Base-by-base conservation (phyloP, 2,329 filamentous ascomycete species). In the Cercospora sp. region DNA sequence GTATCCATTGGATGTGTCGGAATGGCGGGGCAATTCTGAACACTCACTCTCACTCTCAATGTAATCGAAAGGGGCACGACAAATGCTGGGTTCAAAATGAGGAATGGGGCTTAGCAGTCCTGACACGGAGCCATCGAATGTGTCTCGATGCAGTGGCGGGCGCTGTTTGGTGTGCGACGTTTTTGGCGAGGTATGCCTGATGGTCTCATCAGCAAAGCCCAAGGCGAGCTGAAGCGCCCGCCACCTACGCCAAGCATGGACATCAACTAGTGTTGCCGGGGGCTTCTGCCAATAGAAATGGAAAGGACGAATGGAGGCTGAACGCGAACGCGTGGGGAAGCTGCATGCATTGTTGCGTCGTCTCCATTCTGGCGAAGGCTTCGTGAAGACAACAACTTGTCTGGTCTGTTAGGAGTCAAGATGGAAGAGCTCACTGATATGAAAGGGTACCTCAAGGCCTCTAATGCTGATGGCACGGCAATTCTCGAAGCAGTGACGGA, bases 341-440 rank as follows among this genome's bases (percentile, higher is more conserved):
- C 55, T 58, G 13, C 28, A 58, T 58, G n/a, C 23, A 42, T 42
- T 42, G 48, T 53, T 20, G 48, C 18, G 23, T 33, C 18, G n/a
- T 58, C 28, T 33, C 30, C 55, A 10, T 31, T 53, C 48, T 58
- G 28, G 28, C 55, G n/a, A 20, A 33, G 7, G 55, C 28, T 58
- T 30, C 30, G 30, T 31, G 18, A 16, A 9, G 28, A 58, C 36
- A 62, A 48, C 59, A 33, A 61, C 12, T 31, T 5, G 45, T 51
- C 36, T 53, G 55, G 7, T 13, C 31, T 33, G 4, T 33, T 13
- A 42, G 53, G 30, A 48, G 30, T 45, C 55, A 13, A 30, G 12
- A 77, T 77, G 76, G 73, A 77, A 69, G 73, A 76, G 58, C 70
- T 77, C 18, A 73, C 66, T 57, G 72, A 73, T 42, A 68, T 73